Percentiles rank a stretch among this genome's conserved stretches.
Conservation (phyloP, 2,329 filamentous ascomycete species). For the Exophiala sp. region DNA sequence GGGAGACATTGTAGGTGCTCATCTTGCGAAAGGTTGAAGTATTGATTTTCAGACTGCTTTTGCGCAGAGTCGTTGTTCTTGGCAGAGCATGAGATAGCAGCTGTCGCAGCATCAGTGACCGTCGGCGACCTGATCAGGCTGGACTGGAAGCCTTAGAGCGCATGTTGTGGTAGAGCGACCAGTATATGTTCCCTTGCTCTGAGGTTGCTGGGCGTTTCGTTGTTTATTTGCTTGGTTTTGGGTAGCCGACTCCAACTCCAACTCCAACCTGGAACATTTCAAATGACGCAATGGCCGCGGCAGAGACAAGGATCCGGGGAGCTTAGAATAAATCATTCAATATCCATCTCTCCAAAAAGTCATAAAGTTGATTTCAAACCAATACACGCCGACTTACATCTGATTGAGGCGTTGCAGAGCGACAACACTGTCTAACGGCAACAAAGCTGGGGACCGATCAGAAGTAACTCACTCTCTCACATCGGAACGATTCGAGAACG, state of each 20-base stretch:
- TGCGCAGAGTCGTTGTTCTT: not conserved
- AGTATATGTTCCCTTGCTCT: no score
- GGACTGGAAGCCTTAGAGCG: not conserved
- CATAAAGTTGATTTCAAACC: not conserved
- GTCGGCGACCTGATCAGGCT: not conserved
- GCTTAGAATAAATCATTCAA: not conserved
- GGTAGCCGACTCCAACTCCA: no score
- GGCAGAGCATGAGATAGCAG: constrained; percentile 1
- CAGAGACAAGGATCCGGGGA: no score
- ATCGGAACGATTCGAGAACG: not conserved
- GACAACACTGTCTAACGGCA: not conserved
- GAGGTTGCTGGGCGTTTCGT: no score
- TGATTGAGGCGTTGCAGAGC: not conserved
- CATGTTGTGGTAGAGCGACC: no score
- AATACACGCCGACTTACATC: not conserved
- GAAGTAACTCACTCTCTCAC: not conserved
- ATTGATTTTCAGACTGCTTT: constrained; percentile 12
- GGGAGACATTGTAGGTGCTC: constrained; percentile 40
- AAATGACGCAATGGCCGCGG: no score
- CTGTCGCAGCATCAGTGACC: constrained; percentile 13
- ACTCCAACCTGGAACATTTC: no score
- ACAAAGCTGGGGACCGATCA: not conserved
- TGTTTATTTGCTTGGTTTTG: no score
- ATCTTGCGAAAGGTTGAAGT: not conserved
- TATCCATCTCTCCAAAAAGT: not conserved